Percentiles rank a stretch among this genome's conserved stretches.
Evolutionary conservation across 768 basidiomycete species (phyloP).

Genomic region (Asterophora lycoperdoides): DNA sequence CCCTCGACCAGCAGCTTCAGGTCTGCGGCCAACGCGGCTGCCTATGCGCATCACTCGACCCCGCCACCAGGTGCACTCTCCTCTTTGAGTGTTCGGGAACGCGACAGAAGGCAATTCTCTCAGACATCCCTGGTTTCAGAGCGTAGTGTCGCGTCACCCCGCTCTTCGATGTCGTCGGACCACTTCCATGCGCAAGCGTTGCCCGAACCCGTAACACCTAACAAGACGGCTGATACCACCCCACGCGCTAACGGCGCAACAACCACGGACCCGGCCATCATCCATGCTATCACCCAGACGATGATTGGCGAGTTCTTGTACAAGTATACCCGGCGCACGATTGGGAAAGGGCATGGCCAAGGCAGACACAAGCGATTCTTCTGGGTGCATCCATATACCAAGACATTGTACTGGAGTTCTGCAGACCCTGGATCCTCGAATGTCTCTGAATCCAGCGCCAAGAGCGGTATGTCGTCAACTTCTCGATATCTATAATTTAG

Average conservation of each 20-base stretch:
- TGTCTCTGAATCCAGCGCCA: constrained; percentile 89
- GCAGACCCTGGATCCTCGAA: constrained; percentile 87
- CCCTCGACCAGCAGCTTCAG: constrained; percentile 83
- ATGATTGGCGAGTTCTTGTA: constrained; percentile 99
- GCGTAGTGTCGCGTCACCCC: constrained; percentile 62
- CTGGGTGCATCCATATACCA: constrained; percentile 99
- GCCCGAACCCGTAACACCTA: constrained; percentile 41
- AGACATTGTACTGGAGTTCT: constrained; percentile 95
- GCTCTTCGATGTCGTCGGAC: constrained; percentile 82
- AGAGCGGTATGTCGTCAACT: constrained; percentile 74
- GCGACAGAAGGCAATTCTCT: constrained; percentile 56
- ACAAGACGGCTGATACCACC: constrained; percentile 41
- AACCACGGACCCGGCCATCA: constrained; percentile 82
- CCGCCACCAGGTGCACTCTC: constrained; percentile 38
- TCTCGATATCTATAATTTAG: background rate
- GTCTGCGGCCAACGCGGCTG: constrained; percentile 60
- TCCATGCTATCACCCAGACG: constrained; percentile 97
- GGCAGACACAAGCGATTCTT: constrained; percentile 93
- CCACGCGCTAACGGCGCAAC: constrained; percentile 34
- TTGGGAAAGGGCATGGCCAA: constrained; percentile 89
- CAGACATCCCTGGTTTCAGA: constrained; percentile 69
- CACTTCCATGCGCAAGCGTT: constrained; percentile 42
- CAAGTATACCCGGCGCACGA: constrained; percentile 89
- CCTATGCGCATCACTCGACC: constrained; percentile 44
- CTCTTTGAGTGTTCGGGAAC: constrained; percentile 49